phyloP scores from a whole-genome alignment of 768 basidiomycete species.

The Russula ochroleuca region DNA sequence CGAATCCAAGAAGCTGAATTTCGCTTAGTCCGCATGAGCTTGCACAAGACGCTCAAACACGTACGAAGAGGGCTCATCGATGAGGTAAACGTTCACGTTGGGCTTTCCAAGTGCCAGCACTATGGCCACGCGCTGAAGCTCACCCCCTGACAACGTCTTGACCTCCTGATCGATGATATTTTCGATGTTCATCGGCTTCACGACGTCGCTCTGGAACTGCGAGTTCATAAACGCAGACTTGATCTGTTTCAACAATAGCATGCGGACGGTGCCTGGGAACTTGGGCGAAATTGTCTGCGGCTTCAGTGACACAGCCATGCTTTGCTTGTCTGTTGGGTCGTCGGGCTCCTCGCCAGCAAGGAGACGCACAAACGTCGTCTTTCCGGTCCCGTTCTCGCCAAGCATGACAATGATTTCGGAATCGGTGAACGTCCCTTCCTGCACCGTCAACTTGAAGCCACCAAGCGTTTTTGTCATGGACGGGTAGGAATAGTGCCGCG shows the following conservation, averaged over 20 bases:
- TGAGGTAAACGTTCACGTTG: slow-evolving; percentile 82
- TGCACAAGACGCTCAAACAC: not conserved
- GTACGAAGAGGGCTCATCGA: slow-evolving; percentile 88
- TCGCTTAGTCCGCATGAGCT: not conserved
- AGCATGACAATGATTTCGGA: slow-evolving; percentile 99
- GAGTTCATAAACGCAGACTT: slow-evolving; percentile 96
- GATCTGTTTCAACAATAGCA: slow-evolving; percentile 91
- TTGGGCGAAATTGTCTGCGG: slow-evolving; percentile 98
- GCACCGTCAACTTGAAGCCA: slow-evolving; percentile 89
- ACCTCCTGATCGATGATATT: slow-evolving; percentile 97
- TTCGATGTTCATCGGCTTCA: slow-evolving; percentile 97
- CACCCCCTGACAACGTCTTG: slow-evolving; percentile 96
- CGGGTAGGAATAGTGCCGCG: slow-evolving; percentile 87
- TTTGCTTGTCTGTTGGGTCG: slow-evolving; percentile 73
- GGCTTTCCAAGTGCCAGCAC: slow-evolving; percentile 87
- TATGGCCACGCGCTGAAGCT: slow-evolving; percentile 95
- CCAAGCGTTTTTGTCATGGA: slow-evolving; percentile 97
- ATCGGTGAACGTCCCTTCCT: slow-evolving; percentile 90
- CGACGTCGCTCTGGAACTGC: slow-evolving; percentile 98
- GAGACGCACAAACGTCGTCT: slow-evolving; percentile 96
- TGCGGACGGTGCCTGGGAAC: slow-evolving; percentile 95
- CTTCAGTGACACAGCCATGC: slow-evolving; percentile 87
- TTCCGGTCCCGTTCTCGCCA: slow-evolving; percentile 98
- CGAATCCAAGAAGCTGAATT: slow-evolving; percentile 83
- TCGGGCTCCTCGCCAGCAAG: slow-evolving; percentile 93